Evolutionary conservation across 176 grass and related monocot species (phyloP), one percentile per base, ranked within the genome.

Genomic region (Poa annua): DNA sequence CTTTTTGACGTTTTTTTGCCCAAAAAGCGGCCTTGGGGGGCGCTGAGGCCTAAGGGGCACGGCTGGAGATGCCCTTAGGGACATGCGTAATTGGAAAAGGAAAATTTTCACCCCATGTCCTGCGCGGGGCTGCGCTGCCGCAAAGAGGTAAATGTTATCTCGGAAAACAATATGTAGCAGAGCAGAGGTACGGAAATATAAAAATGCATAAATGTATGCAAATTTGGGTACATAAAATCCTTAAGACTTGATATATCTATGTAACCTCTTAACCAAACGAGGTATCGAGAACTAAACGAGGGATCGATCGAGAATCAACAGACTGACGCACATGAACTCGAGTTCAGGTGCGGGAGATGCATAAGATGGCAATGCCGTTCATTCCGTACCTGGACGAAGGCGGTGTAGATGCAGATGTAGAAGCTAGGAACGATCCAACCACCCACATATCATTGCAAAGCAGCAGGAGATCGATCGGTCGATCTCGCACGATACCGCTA

Each of bases 401-500:
- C 35, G 29, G 29, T 29, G 29, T 29, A 29, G 29, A 1, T 29
- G 29, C 29, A 29, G 29, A 29, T 29, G 29, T 29, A 56, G 68
- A 74, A 48, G 16, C 39, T 41, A 41, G 20, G 16, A 9, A 9
- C 11, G n/a, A 59, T 14, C 73, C 76, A 72, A 19, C 66, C 47
- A 32, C 14, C 53, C 66, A 51, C 49, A 4, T 26, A 81, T 66
- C 19, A 65, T 19, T 50, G 71, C 67, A 80, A 71, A 85, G 59
- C 45, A 55, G 76, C 15, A 20, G 22, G 14, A 45, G n/a, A 22
- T 15, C 33, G 14, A 29, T 29, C 8, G 56, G 63, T 64, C 62
- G 59, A 62, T 62, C 59, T 49, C 14, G 44, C 6, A 36, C 32
- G 71, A 63, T 55, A 60, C 64, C 50, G 6, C 41, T 33, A 62